These are phyloP conservation scores for Cryoendolithus antarcticus DNA, from an alignment of 2,329 filamentous ascomycete species.

Conservation along the genomic window DNA sequence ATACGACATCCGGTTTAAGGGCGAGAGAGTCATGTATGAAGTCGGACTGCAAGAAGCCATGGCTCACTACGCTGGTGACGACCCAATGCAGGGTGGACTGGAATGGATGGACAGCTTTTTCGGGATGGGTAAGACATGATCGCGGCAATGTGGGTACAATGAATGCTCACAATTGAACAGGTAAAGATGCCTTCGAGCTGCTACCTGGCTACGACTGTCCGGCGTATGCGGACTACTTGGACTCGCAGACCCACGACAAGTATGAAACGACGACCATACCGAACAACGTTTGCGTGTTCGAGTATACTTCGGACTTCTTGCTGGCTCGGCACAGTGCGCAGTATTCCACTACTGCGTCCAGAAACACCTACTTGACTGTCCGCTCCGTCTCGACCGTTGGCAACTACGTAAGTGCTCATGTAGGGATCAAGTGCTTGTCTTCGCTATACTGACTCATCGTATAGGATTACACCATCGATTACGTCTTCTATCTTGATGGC, in stretches of 20 bases:
- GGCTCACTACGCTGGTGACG: conserved; percentile 39
- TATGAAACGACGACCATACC: conserved; percentile 30
- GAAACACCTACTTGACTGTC: conserved; percentile 33
- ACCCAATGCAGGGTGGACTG: conserved; percentile 32
- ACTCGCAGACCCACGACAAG: conserved; percentile 31
- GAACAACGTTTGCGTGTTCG: conserved; percentile 44
- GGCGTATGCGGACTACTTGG: conserved; percentile 38
- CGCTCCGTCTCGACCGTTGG: conserved; percentile 39
- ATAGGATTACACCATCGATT: background rate
- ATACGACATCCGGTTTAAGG: conserved; percentile 40
- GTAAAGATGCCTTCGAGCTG: conserved; percentile 28
- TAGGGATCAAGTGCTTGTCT: background rate
- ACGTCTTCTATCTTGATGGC: conserved; percentile 29
- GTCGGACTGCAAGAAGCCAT: conserved; percentile 41
- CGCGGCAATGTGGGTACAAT: too few species aligned
- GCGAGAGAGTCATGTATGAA: conserved; percentile 41
- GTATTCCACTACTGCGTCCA: conserved; percentile 33
- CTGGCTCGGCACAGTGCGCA: conserved; percentile 37
- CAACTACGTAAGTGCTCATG: conserved; percentile 34
- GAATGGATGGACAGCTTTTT: conserved; percentile 20
- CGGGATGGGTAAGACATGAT: conserved; percentile 6
- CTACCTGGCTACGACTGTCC: conserved; percentile 44
- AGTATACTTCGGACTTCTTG: conserved; percentile 38
- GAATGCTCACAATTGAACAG: too few species aligned
- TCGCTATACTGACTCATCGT: background rate